Percentiles rank a stretch among this genome's conserved stretches.
These are phyloP conservation scores for Ceratocystis papillata DNA, from an alignment of 2,329 filamentous ascomycete genomes.

Conservation along the genomic window DNA sequence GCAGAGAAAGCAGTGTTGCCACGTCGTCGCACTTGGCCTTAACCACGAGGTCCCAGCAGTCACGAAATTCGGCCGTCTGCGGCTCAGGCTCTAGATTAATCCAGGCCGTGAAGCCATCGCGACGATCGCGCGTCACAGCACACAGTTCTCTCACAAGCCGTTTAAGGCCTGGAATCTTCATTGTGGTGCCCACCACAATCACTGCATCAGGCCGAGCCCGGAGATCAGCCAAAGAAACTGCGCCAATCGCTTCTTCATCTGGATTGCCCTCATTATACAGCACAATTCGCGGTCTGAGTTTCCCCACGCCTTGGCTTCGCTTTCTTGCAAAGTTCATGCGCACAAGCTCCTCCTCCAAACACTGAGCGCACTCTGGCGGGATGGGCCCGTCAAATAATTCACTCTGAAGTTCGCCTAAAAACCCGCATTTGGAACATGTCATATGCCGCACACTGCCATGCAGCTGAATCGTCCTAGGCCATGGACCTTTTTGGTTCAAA, in stretches of 20 bases:
- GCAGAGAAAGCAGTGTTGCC: constrained; percentile 57
- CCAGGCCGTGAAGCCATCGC: constrained; percentile 82
- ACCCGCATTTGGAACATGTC: constrained; percentile 87
- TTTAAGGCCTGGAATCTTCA: constrained; percentile 89
- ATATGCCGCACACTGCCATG: constrained; percentile 92
- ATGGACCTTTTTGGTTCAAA: constrained; percentile 70
- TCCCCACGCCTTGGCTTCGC: constrained; percentile 84
- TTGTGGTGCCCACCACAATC: constrained; percentile 85
- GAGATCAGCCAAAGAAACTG: constrained; percentile 76
- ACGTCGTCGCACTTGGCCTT: constrained; percentile 81
- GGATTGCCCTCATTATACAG: constrained; percentile 97
- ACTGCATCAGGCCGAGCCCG: constrained; percentile 79
- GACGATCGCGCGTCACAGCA: constrained; percentile 67
- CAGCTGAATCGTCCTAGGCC: constrained; percentile 86
- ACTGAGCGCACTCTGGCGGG: constrained; percentile 67
- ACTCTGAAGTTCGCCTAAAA: constrained; percentile 64
- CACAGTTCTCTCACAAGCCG: constrained; percentile 87
- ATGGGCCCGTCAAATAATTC: constrained; percentile 74
- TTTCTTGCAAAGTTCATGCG: constrained; percentile 69
- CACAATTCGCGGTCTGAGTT: constrained; percentile 82
- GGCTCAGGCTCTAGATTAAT: constrained; percentile 85
- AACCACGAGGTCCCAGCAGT: constrained; percentile 87
- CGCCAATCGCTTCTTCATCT: constrained; percentile 90
- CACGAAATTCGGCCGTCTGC: constrained; percentile 70
- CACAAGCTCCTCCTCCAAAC: constrained; percentile 62